Conservation (phyloP, 345 rosid species). For the Adansonia digitata region DNA sequence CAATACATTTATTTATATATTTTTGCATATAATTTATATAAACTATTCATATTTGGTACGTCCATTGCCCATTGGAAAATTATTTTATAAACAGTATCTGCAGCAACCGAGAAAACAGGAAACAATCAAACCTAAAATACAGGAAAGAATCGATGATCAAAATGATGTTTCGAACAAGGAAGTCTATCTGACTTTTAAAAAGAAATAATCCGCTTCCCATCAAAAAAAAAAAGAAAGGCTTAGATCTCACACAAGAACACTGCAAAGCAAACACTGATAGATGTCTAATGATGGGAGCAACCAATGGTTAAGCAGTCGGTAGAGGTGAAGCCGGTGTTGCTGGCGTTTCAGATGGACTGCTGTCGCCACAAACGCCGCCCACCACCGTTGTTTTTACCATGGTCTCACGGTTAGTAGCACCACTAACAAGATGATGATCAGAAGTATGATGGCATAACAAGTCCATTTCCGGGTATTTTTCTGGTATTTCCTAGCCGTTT, state of each 20-base stretch:
- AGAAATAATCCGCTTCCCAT: not conserved
- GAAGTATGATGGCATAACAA: slow-evolving; percentile 55
- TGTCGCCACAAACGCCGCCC: not conserved
- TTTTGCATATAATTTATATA: too few relatives aligned
- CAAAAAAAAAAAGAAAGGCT: not conserved
- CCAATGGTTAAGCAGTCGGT: too few relatives aligned
- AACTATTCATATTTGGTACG: too few relatives aligned
- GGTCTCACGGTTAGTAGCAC: slow-evolving; percentile 56
- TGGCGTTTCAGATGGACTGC: not conserved
- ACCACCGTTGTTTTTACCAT: slow-evolving; percentile 33
- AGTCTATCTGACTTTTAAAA: not conserved
- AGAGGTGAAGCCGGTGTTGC: not conserved
- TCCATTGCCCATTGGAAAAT: too few relatives aligned
- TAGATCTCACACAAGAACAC: not conserved
- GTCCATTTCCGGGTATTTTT: slow-evolving; percentile 82
- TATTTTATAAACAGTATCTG: not conserved
- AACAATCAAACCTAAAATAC: not conserved
- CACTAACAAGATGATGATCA: slow-evolving; percentile 55
- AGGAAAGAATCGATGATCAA: not conserved
- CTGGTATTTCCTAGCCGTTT: slow-evolving; percentile 64
- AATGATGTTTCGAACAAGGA: not conserved
- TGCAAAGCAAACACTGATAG: not conserved
- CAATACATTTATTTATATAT: too few relatives aligned
- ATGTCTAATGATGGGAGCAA: slow-evolving; percentile 1
- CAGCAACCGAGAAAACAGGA: not conserved